Base-by-base conservation (phyloP, 176 grass and related monocot genomes). In the Ensete ventricosum region DNA sequence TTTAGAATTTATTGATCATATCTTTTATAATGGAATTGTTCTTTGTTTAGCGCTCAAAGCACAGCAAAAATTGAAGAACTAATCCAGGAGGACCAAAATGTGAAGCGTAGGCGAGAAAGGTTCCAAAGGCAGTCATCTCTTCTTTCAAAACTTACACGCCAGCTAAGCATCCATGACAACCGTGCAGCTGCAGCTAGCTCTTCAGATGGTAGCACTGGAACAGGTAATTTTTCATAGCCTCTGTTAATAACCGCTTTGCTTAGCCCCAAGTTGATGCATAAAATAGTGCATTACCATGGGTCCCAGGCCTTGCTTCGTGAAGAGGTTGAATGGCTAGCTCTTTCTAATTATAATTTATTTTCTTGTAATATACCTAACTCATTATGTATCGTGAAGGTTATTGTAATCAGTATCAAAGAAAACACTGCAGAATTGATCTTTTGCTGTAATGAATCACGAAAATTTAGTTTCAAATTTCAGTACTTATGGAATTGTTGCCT, bases 131-230 rank as follows among this genome's bases (percentile, higher is more conserved):
- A 96, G 74, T 96, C 92, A 62, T 92, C 85, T 23, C 78, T 96
- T 76, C 85, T 92, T 27, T 96, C 89, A 64, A 96, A 96, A 86
- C 82, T 96, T 80, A 96, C 87, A 51, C 89, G 89, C 55, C 29
- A 88, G 20, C 83, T 96, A 64, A 84, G 87, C 54, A 76, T 88
- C 66, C 89, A 92, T 67, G 89, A 84, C 50, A 96, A 22, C 76
- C 84, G 81, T 69, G 71, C 84, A 57, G 88, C 76, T 53, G 84
- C 73, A 67, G 67, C 85, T 71, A 83, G 26, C 73, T 78, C 76
- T 81, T 87, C 84, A 51, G 80, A 71, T 78, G 83, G 82, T 79
- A 50, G 62, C 52, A 21, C 58, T 68, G 79, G 43, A 72, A 71
- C 74, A 67, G 86, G 86, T 88, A 81, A 78, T 52, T 21, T 57